Base-by-base conservation (phyloP, 2,329 filamentous ascomycete genomes). In the Penicillium brasilianum region DNA sequence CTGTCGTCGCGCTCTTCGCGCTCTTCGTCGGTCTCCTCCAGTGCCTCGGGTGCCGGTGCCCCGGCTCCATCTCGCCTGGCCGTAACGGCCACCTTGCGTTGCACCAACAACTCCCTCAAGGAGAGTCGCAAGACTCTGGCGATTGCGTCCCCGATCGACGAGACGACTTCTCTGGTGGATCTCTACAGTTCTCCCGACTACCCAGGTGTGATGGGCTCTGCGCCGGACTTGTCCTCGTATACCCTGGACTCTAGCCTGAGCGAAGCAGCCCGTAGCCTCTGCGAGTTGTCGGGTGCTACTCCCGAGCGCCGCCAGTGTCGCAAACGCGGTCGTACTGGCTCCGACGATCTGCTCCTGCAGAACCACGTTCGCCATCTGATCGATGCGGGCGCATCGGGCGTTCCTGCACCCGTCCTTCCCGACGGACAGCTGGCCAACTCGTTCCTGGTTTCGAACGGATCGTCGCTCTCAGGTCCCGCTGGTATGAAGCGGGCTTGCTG, bases 1-100 rank as follows among this genome's bases (percentile, higher is more conserved):
- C 77, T 85, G 61, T 85, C 84, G 57, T 85, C 75, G 66, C 78
- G 77, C 67, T 77, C 74, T 73, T 85, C 83, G 76, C 83, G 84
- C 73, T 86, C 79, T 18, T 81, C 78, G 5, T 80, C 79, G 4
- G 76, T 80, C 51, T 81, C 78, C 5, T 81, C 79, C n/a, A 77
- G 69, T 55, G 71, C 76, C 16, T 79, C 77, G 20, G 73, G 69
- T 36, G 67, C 69, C 46, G 69, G 68, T 63, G 71, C 67, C 55
- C 63, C 69, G 43, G 64, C 66, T 18, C 64, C 74, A 48, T 69
- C 76, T 60, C 73, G 74, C 14, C 59, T 78, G 65, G 76, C 77
- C n/a, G 71, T 76, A 50, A 75, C 74, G 68, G 75, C 78, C n/a
- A 76, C 77, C 51, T 69, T 78, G 62, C 76, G 76, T 44, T 75